phyloP scores from a whole-genome alignment of 2,329 filamentous ascomycete species.

The Endocalyx cinctus region DNA sequence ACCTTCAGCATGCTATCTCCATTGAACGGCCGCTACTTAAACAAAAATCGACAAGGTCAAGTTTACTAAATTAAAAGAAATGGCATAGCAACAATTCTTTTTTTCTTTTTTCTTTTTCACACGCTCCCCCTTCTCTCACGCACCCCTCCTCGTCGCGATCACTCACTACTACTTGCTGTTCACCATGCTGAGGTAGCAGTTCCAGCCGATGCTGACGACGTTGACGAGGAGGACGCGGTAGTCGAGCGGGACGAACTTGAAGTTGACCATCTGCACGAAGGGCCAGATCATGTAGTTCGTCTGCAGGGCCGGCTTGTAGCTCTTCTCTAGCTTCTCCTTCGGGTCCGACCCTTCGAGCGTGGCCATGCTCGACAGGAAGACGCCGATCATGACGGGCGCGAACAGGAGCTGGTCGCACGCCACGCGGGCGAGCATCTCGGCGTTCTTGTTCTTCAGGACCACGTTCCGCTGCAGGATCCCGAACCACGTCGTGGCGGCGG shows the following conservation, averaged over 20 bases:
- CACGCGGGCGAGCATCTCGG: constrained; percentile 73
- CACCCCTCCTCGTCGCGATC: constrained; percentile 1
- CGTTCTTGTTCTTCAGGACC: constrained; percentile 56
- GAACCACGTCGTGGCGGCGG: constrained; percentile 84
- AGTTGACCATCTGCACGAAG: constrained; percentile 78
- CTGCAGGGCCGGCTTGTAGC: constrained; percentile 66
- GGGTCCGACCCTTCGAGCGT: constrained; percentile 63
- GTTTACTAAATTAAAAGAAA: too few species aligned
- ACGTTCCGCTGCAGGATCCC: constrained; percentile 69
- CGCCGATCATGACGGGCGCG: constrained; percentile 74
- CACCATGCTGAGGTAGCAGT: constrained; percentile 59
- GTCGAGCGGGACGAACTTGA: constrained; percentile 78
- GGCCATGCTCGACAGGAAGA: constrained; percentile 83
- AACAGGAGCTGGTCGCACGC: constrained; percentile 77
- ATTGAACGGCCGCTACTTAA: too few species aligned
- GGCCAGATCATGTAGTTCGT: constrained; percentile 92
- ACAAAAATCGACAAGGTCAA: too few species aligned
- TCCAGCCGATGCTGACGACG: constrained; percentile 65
- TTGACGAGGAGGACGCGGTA: constrained; percentile 85
- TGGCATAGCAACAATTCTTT: not conserved
- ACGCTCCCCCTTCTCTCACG: not conserved
- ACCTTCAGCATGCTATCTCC: too few species aligned
- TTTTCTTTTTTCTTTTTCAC: not conserved
- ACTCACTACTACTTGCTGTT: constrained; percentile 45
- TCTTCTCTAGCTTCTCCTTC: constrained; percentile 64